Percentiles rank a stretch among this genome's conserved stretches.
phyloP scores from a whole-genome alignment of 768 basidiomycete species.

The Pisolithus albus region DNA sequence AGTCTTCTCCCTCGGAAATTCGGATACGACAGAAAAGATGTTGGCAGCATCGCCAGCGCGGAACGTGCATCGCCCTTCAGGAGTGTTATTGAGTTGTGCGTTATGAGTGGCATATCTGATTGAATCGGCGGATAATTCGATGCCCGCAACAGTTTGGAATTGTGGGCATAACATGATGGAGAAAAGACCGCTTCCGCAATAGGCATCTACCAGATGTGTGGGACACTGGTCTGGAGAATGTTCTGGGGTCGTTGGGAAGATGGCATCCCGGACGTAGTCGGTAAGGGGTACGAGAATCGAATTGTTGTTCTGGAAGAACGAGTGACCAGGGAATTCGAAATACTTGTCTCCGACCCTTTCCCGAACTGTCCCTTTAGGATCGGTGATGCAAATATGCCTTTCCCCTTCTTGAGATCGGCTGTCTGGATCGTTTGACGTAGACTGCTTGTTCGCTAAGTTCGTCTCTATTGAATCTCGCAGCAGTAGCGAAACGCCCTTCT shows the following conservation, averaged over 20 bases:
- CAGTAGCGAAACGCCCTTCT: slow-evolving; percentile 83
- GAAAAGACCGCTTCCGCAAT: slow-evolving; percentile 88
- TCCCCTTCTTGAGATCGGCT: slow-evolving; percentile 35
- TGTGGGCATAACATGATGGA: slow-evolving; percentile 72
- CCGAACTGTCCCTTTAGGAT: slow-evolving; percentile 74
- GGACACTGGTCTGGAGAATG: slow-evolving; percentile 21
- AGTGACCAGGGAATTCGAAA: slow-evolving; percentile 81
- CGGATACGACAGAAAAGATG: slow-evolving; percentile 64
- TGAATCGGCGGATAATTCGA: slow-evolving; percentile 73
- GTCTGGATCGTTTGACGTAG: slow-evolving; percentile 25
- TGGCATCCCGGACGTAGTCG: slow-evolving; percentile 71
- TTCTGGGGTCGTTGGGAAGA: slow-evolving; percentile 37
- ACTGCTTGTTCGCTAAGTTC: slow-evolving; percentile 16
- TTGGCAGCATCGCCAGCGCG: slow-evolving; percentile 77
- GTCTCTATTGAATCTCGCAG: slow-evolving; percentile 74
- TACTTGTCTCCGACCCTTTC: slow-evolving; percentile 75
- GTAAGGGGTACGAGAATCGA: slow-evolving; percentile 80
- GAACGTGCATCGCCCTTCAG: slow-evolving; percentile 54
- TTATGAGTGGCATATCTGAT: slow-evolving; percentile 66
- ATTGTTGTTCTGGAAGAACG: slow-evolving; percentile 99
- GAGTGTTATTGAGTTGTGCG: slow-evolving; percentile 55
- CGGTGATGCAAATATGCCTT: slow-evolving; percentile 73
- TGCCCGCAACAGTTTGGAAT: slow-evolving; percentile 77
- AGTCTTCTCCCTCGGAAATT: slow-evolving; percentile 61
- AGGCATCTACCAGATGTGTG: slow-evolving; percentile 92